These are phyloP conservation scores for Blastobotrys niveus DNA, from an alignment of 1,139 yeast genomes.

Conservation along the genomic window DNA sequence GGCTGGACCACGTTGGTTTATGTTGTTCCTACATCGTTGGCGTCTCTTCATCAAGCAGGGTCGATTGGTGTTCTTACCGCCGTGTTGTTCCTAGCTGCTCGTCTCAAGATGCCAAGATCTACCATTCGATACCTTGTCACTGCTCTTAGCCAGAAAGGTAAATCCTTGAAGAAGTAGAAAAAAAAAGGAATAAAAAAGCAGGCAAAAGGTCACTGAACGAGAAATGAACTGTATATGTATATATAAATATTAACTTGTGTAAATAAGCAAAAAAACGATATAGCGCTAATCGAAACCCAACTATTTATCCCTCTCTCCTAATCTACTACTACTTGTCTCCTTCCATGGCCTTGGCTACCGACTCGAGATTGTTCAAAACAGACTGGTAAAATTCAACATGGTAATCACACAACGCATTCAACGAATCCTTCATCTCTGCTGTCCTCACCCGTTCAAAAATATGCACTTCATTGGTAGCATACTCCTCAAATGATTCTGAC, in stretches of 20 bases:
- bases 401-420: conserved; percentile 65
- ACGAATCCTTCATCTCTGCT: conserved; percentile 64
- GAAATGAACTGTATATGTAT: not conserved
- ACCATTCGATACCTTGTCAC: conserved; percentile 12
- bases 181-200: no score
- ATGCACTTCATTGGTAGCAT: conserved; percentile 64
- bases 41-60: conserved; percentile 97
- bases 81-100: conserved; percentile 62
- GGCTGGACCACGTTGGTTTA: conserved; percentile 84
- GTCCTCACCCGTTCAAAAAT: conserved; percentile 79
- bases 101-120: conserved; percentile 62
- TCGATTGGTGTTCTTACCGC: conserved; percentile 84
- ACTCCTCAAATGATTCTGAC: conserved; percentile 63
- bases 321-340: no score
- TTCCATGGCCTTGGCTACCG: conserved; percentile 13
- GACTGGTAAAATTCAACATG: conserved; percentile 70
- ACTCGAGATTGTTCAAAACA: conserved; percentile 67
- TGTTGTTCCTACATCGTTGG: conserved; percentile 87
- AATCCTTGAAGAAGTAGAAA: not conserved
- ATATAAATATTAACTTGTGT: not conserved
- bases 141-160: conserved; percentile 13
- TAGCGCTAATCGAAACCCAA: no score
- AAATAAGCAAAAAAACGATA: no score
- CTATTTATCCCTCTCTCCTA: no score
- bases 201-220: not conserved